Percentiles rank a stretch among this genome's conserved stretches.
phyloP scores from a whole-genome alignment of 768 basidiomycete genomes.

The Rhizopogon vinicolor region DNA sequence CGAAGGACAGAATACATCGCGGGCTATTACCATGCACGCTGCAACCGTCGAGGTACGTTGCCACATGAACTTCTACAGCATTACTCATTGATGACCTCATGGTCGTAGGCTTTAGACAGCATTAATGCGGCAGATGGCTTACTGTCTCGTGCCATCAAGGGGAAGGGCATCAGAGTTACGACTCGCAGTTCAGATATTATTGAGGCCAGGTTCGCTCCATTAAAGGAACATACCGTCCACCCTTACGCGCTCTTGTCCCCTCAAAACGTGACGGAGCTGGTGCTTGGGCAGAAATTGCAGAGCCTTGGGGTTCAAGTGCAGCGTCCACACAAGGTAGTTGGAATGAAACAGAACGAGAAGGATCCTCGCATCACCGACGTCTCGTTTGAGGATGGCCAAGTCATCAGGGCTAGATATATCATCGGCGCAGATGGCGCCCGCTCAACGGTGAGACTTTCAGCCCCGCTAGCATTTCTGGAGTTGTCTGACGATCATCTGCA shows the following conservation, averaged over 20 bases:
- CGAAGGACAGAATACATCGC: conserved; percentile 29
- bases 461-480: too few species aligned
- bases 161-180: conserved; percentile 19
- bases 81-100: background rate
- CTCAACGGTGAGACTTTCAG: too few species aligned
- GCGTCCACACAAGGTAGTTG: conserved; percentile 36
- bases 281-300: conserved; percentile 30
- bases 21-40: conserved; percentile 40
- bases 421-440: too few species aligned
- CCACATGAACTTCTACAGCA: background rate
- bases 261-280: conserved; percentile 41
- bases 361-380: conserved; percentile 31
- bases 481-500: conserved; percentile 10
- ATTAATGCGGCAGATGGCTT: conserved; percentile 33
- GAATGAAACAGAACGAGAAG: conserved; percentile 25
- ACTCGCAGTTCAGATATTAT: conserved; percentile 27
- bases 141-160: conserved; percentile 25
- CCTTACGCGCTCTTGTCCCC: conserved; percentile 40
- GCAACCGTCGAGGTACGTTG: conserved; percentile 40
- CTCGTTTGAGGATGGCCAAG: conserved; percentile 41
- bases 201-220: conserved; percentile 25
- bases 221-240: conserved; percentile 37
- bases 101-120: conserved; percentile 38
- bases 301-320: conserved; percentile 29
- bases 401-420: conserved; percentile 35